Evolutionary conservation across 306 rosid genomes (phyloP), one percentile per base, ranked within the genome.

Genomic region (Hippophae tibetana): DNA sequence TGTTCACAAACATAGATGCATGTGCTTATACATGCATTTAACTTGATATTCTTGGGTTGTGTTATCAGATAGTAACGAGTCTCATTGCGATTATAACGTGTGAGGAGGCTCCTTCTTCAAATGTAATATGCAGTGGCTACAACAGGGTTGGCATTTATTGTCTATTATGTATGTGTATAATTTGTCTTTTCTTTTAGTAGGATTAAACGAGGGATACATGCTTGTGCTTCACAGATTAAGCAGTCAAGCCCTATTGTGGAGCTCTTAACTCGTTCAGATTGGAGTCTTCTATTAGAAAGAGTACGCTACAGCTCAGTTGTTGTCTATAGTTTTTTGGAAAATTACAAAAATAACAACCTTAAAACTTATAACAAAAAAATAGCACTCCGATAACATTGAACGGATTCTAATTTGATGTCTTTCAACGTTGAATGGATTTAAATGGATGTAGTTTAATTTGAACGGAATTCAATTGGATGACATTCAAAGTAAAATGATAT

Each of bases 241-340:
- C 56, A 69, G 68, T 76, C 82, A 42, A 83, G 84, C 72, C 61
- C 72, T 50, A 58, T 56, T 42, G 67, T 79, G 70, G 84, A 81
- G 66, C 81, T 83, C 61, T 68, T 90, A 56, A 74, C 80, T 62
- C 56, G 74, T 73, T 55, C 84, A 18, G 81, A 81, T 41, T 90
- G 96, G 98, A 57, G 71, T 68, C 72, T 62, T 78, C 77, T 90
- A 23, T 79, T 85, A 45, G 76, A 77, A 51, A 78, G 98, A 89
- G 98, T 90, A 87, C 48, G 81, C 47, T 13, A n/a, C 11, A 52
- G 25, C 43, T 42, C 18, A 8, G 9, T 56, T 13, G 47, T 10
- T 54, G 10, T 42, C 5, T 13, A 47, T 40, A 65, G 38, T 46
- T 52, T 57, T 26, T 48, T 18, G 18, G 18, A 18, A 18, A 18